Evolutionary conservation across 129 eudicot genomes (phyloP).

Genomic region (Lactuca sativa): DNA sequence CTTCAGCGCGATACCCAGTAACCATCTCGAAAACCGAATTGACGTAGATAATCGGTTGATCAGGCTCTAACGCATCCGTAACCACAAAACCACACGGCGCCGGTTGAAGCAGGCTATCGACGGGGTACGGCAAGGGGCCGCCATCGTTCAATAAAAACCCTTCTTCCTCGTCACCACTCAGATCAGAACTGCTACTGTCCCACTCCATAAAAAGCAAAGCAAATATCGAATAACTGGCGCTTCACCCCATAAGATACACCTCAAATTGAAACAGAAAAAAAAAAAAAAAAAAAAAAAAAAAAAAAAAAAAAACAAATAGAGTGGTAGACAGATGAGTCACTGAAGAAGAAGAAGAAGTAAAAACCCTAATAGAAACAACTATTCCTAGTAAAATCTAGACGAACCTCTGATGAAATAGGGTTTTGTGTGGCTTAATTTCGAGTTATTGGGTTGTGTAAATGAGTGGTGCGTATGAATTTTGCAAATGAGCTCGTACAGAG

Average conservation of each 20-base stretch:
- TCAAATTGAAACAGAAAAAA: constrained; percentile 10
- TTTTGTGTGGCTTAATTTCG: constrained; percentile 3
- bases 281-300: no score
- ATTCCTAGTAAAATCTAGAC: constrained; percentile 2
- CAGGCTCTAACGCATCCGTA: constrained; percentile 86
- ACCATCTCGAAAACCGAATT: constrained; percentile 83
- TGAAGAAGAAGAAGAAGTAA: neutral
- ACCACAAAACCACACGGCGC: constrained; percentile 89
- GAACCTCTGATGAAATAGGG: constrained; percentile 8
- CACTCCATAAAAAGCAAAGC: constrained; percentile 41
- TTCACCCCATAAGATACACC: constrained; percentile 41
- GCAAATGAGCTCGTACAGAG: neutral
- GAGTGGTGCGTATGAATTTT: neutral
- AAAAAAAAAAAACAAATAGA: no score
- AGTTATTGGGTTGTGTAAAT: neutral
- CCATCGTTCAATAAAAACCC: constrained; percentile 63
- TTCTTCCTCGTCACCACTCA: constrained; percentile 52
- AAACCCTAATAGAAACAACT: neutral
- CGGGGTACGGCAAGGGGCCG: constrained; percentile 59
- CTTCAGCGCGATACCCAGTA: constrained; percentile 88
- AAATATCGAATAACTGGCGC: neutral
- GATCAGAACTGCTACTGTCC: constrained; percentile 53
- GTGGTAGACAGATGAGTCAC: no score
- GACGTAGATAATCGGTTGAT: constrained; percentile 77
- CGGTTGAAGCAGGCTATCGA: constrained; percentile 57